Conservation (phyloP, 257 asterid species). For the Penstemon barbatus region DNA sequence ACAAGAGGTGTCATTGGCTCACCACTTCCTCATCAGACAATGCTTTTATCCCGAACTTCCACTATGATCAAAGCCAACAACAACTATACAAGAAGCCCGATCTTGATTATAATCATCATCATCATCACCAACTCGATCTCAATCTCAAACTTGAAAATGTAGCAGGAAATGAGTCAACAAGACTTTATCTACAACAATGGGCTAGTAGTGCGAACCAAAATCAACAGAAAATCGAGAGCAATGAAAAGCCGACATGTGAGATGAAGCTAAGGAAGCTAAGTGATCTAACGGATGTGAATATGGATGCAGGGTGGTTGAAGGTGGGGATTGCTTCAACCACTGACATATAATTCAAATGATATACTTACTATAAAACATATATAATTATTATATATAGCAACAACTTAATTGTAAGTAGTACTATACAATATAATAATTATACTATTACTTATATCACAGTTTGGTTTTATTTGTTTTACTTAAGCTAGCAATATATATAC, state of each 20-base stretch:
- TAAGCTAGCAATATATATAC: too few relatives aligned
- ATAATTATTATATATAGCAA: too few relatives aligned
- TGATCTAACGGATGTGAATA: slow-evolving; percentile 54
- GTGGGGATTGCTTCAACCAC: slow-evolving; percentile 70
- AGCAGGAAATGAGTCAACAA: slow-evolving; percentile 20
- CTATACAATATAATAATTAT: neutral
- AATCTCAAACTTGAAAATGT: too few relatives aligned
- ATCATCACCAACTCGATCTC: slow-evolving; percentile 54
- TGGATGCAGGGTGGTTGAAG: slow-evolving; percentile 74
- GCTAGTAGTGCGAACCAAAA: neutral
- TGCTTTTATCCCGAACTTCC: slow-evolving; percentile 52
- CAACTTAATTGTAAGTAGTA: too few relatives aligned
- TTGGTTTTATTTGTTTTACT: neutral
- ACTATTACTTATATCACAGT: neutral
- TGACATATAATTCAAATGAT: slow-evolving; percentile 18
- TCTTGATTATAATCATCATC: slow-evolving; percentile 16
- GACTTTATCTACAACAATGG: slow-evolving; percentile 41
- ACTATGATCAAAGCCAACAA: slow-evolving; percentile 40
- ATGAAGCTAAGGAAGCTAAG: slow-evolving; percentile 53
- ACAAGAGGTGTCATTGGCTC: slow-evolving; percentile 83
- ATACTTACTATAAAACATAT: too few relatives aligned
- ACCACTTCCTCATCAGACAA: slow-evolving; percentile 44
- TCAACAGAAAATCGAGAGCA: neutral
- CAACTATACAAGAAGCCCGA: slow-evolving; percentile 46
- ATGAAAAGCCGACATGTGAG: slow-evolving; percentile 34